Base-by-base conservation (phyloP, 2,329 filamentous ascomycete species). In the Alternaria triticimaculans region DNA sequence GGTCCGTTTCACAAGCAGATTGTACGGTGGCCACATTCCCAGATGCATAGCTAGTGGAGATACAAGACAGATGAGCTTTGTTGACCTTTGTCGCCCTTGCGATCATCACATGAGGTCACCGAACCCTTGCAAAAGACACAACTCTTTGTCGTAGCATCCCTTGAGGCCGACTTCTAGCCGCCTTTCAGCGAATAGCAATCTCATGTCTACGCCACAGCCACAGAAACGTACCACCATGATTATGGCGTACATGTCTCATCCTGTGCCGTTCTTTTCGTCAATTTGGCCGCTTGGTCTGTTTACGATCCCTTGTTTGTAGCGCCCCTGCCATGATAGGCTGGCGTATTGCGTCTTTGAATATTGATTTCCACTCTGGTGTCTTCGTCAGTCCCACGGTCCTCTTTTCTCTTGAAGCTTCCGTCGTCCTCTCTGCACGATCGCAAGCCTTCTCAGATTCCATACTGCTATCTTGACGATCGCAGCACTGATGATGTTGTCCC, bases 171-270 rank as follows among this genome's bases (percentile, higher is more conserved):
- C 25, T 49, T 55, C 26, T 30, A 49, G 28, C 21, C 18, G 6
- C 12, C 50, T 33, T 15, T n/a, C 48, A 54, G 56, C 66, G 45
- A 70, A 67, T 67, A 44, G 33, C 14, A 54, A 28, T 43, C 14
- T 26, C 44, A 25, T 30, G 9, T 46, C 12, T 62, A 62, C 61
- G 64, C 68, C 65, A 59, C 58, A 50, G 37, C 62, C 63, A 60
- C 28, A 21, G 18, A 10, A 8, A 57, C 53, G 23, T 37, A 59
- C 11, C 25, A 60, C 45, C 28, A 51, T n/a, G 25, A 21, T 21
- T 20, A 28, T 41, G 26, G 46, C 44, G 61, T 61, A 59, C 33
- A 15, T 61, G 62, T 64, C 62, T 57, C 45, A 61, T 50, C 14
- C 43, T 45, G 50, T 45, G 26, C 37, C 58, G 12, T 43, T 57